A percentile compares a stretch with the other conserved stretches of the same genome.
Evolutionary conservation across 352 stramenopile species (phyloP).

Genomic region (Globisporangium canariense): DNA sequence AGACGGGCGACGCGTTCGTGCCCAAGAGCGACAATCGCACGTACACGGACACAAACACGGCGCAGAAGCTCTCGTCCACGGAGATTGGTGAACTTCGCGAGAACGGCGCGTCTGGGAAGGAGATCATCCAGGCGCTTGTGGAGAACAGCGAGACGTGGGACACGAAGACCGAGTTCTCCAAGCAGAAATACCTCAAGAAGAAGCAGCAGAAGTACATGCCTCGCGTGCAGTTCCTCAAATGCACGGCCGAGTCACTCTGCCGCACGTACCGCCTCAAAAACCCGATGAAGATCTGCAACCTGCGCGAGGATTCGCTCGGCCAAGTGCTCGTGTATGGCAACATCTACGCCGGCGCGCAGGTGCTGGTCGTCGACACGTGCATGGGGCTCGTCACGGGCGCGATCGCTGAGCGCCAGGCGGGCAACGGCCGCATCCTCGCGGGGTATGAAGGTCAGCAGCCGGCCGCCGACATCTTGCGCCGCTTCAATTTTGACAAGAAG

Average conservation of each 20-base stretch:
- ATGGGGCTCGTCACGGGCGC: constrained; percentile 90
- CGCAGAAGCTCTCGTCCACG: constrained; percentile 67
- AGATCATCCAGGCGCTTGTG: constrained; percentile 92
- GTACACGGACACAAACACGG: constrained; percentile 85
- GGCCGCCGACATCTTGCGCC: constrained; percentile 71
- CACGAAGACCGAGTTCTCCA: constrained; percentile 94
- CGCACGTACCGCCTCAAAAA: constrained; percentile 89
- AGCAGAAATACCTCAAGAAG: constrained; percentile 96
- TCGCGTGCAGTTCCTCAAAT: constrained; percentile 78
- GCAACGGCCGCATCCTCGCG: constrained; percentile 66
- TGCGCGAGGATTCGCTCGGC: constrained; percentile 92
- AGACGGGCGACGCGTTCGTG: constrained; percentile 78
- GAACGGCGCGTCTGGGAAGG: constrained; percentile 62
- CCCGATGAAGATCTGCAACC: constrained; percentile 84
- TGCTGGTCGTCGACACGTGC: constrained; percentile 91
- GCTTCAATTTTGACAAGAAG: constrained; percentile 84
- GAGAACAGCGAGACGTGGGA: constrained; percentile 94
- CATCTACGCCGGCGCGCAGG: constrained; percentile 84
- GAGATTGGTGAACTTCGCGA: constrained; percentile 72
- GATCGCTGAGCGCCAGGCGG: constrained; percentile 80
- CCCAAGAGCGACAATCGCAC: constrained; percentile 74
- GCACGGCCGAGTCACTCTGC: constrained; percentile 88
- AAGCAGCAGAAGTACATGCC: constrained; percentile 95
- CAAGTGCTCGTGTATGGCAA: constrained; percentile 94
- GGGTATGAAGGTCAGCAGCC: constrained; percentile 74